A percentile compares a stretch with the other conserved stretches of the same genome.
phyloP scores from a whole-genome alignment of 2,329 filamentous ascomycete genomes.

The Cladosporium sp. region DNA sequence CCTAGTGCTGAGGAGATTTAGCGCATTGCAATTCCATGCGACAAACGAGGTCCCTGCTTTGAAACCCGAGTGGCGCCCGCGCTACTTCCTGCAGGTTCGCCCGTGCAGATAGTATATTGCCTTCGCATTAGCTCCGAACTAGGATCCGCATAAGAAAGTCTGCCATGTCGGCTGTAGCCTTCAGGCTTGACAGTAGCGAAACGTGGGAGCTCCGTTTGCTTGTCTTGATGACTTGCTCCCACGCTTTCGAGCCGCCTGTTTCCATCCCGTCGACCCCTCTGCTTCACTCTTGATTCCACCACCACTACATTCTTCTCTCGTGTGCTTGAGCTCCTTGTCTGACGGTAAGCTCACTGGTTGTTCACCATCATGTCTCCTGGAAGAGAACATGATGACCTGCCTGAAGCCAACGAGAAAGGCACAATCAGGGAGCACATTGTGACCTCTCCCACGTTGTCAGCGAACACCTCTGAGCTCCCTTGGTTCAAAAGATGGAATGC shows the following conservation, averaged over 20 bases:
- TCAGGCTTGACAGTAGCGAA: neutral
- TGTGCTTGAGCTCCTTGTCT: neutral
- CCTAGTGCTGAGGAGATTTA: neutral
- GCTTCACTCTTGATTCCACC: neutral
- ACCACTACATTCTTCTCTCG: neutral
- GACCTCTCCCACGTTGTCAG: neutral
- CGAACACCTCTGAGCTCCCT: neutral
- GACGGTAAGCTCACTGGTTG: neutral
- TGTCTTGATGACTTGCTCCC: neutral
- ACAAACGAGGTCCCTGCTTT: neutral
- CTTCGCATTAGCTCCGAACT: neutral
- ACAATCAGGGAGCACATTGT: neutral
- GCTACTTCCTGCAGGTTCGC: neutral
- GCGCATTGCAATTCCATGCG: neutral
- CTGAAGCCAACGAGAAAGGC: neutral
- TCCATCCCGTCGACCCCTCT: neutral
- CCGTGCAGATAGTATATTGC: neutral
- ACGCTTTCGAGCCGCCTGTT: neutral
- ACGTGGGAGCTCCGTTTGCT: neutral
- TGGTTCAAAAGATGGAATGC: conserved; percentile 18
- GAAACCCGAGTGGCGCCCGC: neutral
- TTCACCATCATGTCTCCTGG: neutral
- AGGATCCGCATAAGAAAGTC: neutral
- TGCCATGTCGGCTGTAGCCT: neutral
- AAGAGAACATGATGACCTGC: neutral